Conservation (phyloP, 1,284 basidiomycete genomes). For the Marasmius tenuissimus region DNA sequence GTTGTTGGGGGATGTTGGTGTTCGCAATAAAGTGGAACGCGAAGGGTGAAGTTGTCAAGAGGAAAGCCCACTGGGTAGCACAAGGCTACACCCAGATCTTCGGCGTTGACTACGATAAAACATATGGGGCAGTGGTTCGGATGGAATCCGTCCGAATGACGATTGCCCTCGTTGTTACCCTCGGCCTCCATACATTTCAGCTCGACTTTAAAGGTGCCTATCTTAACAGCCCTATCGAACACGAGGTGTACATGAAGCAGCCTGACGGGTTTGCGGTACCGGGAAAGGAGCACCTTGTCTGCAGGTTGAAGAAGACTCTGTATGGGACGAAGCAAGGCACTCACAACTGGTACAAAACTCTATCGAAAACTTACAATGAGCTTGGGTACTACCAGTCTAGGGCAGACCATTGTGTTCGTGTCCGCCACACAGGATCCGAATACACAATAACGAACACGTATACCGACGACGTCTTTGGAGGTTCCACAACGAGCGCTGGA, state of each 20-base stretch:
- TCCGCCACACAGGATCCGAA: constrained; percentile 11
- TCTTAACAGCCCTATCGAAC: constrained; percentile 34
- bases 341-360: constrained; percentile 29
- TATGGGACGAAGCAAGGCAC: constrained; percentile 42
- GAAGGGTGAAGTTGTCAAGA: constrained; percentile 11
- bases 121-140: constrained; percentile 26
- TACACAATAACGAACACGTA: constrained; percentile 15
- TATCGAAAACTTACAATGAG: constrained; percentile 19
- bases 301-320: constrained; percentile 20
- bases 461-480: constrained; percentile 19
- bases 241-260: constrained; percentile 37
- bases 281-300: constrained; percentile 11
- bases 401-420: constrained; percentile 23
- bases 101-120: constrained; percentile 35
- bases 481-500: background rate
- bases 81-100: constrained; percentile 17
- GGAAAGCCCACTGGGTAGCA: constrained; percentile 15
- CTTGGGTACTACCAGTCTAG: constrained; percentile 21
- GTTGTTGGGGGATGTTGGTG: constrained; percentile 18
- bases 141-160: constrained; percentile 25
- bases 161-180: constrained; percentile 22
- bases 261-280: constrained; percentile 25
- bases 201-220: constrained; percentile 35
- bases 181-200: constrained; percentile 22
- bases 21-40: constrained; percentile 18